Percentiles rank a stretch among this genome's conserved stretches.
Conservation (phyloP, 2,329 filamentous ascomycete genomes). For the Calonectria naviculata region DNA sequence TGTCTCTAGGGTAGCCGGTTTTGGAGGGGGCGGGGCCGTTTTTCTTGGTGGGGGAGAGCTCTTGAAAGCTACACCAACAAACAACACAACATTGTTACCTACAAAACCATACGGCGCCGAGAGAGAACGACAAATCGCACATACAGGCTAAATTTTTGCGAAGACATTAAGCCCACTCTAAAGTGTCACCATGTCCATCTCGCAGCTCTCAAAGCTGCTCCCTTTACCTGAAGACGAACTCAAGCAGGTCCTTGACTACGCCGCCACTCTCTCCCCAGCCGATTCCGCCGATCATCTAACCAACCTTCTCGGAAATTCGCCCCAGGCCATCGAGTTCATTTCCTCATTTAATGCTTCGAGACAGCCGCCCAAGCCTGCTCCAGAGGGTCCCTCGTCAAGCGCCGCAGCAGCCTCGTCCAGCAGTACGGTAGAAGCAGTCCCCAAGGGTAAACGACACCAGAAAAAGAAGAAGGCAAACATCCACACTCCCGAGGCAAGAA, state of each 20-base stretch:
- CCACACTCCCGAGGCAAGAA: slow-evolving; percentile 72
- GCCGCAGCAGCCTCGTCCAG: slow-evolving; percentile 31
- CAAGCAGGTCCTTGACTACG: slow-evolving; percentile 86
- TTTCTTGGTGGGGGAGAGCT: slow-evolving; percentile 20
- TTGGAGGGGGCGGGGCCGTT: slow-evolving; percentile 19
- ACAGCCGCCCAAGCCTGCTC: slow-evolving; percentile 51
- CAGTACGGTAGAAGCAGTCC: slow-evolving; percentile 53
- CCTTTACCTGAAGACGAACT: slow-evolving; percentile 88
- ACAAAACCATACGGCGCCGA: background rate
- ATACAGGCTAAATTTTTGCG: background rate
- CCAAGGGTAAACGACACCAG: slow-evolving; percentile 58
- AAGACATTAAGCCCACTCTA: background rate
- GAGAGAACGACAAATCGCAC: background rate
- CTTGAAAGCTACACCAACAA: background rate
- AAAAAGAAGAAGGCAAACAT: slow-evolving; percentile 71
- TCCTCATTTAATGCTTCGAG: slow-evolving; percentile 81
- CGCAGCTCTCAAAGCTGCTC: slow-evolving; percentile 82
- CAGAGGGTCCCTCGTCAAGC: slow-evolving; percentile 33
- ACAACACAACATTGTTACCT: background rate
- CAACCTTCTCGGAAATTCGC: slow-evolving; percentile 88
- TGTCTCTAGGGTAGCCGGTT: slow-evolving; percentile 18
- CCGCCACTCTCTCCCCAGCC: slow-evolving; percentile 78
- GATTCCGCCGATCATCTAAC: slow-evolving; percentile 87
- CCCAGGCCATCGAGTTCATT: slow-evolving; percentile 80
- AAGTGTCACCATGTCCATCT: slow-evolving; percentile 58